Conservation (phyloP, 768 basidiomycete species). For the Suillus weaverae region DNA sequence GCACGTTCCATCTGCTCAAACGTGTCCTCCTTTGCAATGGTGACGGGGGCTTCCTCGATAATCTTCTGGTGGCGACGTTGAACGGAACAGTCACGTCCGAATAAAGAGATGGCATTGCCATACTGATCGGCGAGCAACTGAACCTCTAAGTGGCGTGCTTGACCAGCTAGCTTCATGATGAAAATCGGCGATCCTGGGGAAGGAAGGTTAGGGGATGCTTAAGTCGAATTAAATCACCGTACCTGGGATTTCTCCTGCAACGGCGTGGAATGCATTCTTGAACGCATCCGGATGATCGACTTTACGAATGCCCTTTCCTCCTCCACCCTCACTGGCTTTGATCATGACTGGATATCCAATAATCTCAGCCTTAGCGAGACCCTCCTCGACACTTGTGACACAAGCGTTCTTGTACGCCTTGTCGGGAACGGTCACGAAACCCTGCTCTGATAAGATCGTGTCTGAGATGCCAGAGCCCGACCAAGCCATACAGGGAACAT, state of each 20-base stretch:
- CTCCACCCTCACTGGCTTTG: conserved; percentile 98
- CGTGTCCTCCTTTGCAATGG: conserved; percentile 87
- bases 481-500: conserved; percentile 99
- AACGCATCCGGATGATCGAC: conserved; percentile 86
- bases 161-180: conserved; percentile 99
- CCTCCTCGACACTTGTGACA: conserved; percentile 84
- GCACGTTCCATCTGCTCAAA: conserved; percentile 99
- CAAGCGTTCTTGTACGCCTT: conserved; percentile 87
- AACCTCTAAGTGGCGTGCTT: conserved; percentile 96
- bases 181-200: conserved; percentile 90
- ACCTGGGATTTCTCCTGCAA: conserved; percentile 97
- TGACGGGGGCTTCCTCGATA: conserved; percentile 99
- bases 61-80: conserved; percentile 99
- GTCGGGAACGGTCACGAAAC: conserved; percentile 94
- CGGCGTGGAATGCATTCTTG: conserved; percentile 93
- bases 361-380: conserved; percentile 74
- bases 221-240: conserved; percentile 7
- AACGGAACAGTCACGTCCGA: conserved; percentile 98
- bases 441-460: conserved; percentile 78
- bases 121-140: conserved; percentile 99
- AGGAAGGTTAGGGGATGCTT: conserved; percentile 9
- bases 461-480: conserved; percentile 93
- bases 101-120: conserved; percentile 97
- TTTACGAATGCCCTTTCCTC: conserved; percentile 98
- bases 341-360: conserved; percentile 99